Percentiles rank a stretch among this genome's conserved stretches.
Conservation (phyloP, 208 protist species). For the Angomonas ambiguus region DNA sequence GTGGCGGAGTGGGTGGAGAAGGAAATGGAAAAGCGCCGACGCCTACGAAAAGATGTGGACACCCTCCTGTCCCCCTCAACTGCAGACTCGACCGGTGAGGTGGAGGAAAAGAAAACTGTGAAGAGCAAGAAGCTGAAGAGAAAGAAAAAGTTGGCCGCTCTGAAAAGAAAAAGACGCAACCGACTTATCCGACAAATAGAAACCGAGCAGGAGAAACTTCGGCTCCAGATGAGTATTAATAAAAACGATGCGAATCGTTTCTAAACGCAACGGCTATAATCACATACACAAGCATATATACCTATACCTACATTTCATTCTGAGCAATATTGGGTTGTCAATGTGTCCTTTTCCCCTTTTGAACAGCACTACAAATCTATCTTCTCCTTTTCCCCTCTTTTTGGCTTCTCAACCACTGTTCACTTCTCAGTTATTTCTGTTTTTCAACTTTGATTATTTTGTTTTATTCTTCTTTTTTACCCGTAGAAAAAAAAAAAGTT, state of each 20-base stretch:
- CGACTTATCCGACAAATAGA: slow-evolving; percentile 64
- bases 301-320: too few species aligned
- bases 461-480: slow-evolving; percentile 9
- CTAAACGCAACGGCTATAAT: slow-evolving; percentile 15
- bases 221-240: slow-evolving; percentile 53
- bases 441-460: background rate
- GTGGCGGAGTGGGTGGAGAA: slow-evolving; percentile 48
- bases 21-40: slow-evolving; percentile 50
- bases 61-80: slow-evolving; percentile 14
- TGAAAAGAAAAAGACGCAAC: slow-evolving; percentile 19
- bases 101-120: too few species aligned
- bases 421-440: background rate
- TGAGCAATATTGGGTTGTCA: too few species aligned
- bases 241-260: slow-evolving; percentile 30
- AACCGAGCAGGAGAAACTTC: slow-evolving; percentile 69
- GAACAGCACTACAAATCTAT: background rate
- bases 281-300: too few species aligned
- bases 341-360: too few species aligned
- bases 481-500: background rate
- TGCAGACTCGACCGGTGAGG: background rate
- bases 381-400: slow-evolving; percentile 7
- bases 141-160: background rate
- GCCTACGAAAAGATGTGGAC: slow-evolving; percentile 38
- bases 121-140: slow-evolving; percentile 11
- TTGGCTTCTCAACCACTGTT: too few species aligned